Percentiles rank a stretch among this genome's conserved stretches.
Evolutionary conservation across 768 basidiomycete genomes (phyloP).

Genomic region (Amanita rubescens): DNA sequence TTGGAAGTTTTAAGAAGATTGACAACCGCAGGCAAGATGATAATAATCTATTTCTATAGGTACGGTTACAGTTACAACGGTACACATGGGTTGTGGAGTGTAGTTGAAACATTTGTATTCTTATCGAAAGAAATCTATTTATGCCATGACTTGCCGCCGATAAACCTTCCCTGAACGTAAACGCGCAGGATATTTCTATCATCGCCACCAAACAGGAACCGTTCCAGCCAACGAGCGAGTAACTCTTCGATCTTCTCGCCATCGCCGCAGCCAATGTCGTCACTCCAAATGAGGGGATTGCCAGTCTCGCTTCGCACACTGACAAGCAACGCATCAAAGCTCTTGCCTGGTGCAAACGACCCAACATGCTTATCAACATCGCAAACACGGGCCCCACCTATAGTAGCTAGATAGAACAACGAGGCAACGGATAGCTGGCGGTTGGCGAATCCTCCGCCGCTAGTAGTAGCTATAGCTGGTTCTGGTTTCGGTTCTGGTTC

Average conservation of each 20-base stretch:
- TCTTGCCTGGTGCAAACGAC: slow-evolving; percentile 73
- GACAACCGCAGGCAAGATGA: too few species aligned
- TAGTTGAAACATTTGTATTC: too few species aligned
- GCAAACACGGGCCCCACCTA: slow-evolving; percentile 86
- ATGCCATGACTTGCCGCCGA: slow-evolving; percentile 56
- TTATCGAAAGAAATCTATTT: too few species aligned
- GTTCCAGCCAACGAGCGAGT: slow-evolving; percentile 62
- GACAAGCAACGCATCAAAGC: slow-evolving; percentile 84
- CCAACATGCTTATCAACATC: slow-evolving; percentile 61
- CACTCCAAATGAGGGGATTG: slow-evolving; percentile 45
- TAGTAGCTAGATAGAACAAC: slow-evolving; percentile 83
- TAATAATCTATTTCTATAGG: too few species aligned
- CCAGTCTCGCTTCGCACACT: slow-evolving; percentile 44
- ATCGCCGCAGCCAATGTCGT: slow-evolving; percentile 11
- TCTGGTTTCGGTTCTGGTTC: not conserved
- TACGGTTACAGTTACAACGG: too few species aligned
- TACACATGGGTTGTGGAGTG: not conserved
- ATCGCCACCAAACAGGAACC: slow-evolving; percentile 83
- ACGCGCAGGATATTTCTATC: slow-evolving; percentile 77
- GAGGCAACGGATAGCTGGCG: slow-evolving; percentile 67
- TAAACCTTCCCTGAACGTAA: slow-evolving; percentile 72
- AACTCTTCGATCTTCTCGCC: slow-evolving; percentile 24
- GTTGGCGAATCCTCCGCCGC: slow-evolving; percentile 32
- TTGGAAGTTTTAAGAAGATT: slow-evolving; percentile 30
- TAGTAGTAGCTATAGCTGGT: not conserved